Base-by-base conservation (phyloP, 2,329 filamentous ascomycete genomes). In the Penicillium sp. region DNA sequence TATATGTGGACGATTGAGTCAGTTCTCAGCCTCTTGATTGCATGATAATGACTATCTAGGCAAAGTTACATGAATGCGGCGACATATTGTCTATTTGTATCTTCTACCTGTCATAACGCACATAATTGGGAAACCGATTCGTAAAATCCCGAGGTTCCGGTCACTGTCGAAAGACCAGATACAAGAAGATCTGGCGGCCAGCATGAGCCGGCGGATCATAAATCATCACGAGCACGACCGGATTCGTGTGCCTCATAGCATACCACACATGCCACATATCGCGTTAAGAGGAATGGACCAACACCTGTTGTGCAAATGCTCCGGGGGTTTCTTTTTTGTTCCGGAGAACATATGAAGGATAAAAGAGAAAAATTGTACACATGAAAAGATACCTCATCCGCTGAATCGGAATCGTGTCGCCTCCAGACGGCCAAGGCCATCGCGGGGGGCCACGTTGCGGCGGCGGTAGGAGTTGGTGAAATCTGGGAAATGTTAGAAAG, bases 391-490 rank as follows among this genome's bases (percentile, higher is more conserved):
- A 14, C 35, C 52, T 67, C 60, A 87, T 58, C 84, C 84, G 56
- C 77, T 79, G 71, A 96, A 98, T 66, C 90, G 89, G 79, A 98
- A 98, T 62, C 90, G 86, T 22, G 89, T 87, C 24, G 92, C 91
- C 77, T 96, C 92, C 56, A 98, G 79, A 70, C 91, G 84, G 3
- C 93, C 93, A 43, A 98, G 80, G 1, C 93, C 93, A 71, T 98
- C 93, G 59, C 93, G 82, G 7, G 95, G 95, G n/a, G 95, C 93
- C 47, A 99, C 90, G 70, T 99, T 97, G 61, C 96, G 85, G 70
- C 96, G 84, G 50, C 96, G 87, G 75, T 99, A 99, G 29, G 88
- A 90, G 72, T 93, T 96, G 24, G 95, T 98, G 72, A 99, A 99
- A 76, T 99, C 96, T 78, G 55, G 54, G 42, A 3, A 16, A 14